Evolutionary conservation across 2,329 filamentous ascomycete species (phyloP).

Genomic region (Coleophoma eucalyptorum): DNA sequence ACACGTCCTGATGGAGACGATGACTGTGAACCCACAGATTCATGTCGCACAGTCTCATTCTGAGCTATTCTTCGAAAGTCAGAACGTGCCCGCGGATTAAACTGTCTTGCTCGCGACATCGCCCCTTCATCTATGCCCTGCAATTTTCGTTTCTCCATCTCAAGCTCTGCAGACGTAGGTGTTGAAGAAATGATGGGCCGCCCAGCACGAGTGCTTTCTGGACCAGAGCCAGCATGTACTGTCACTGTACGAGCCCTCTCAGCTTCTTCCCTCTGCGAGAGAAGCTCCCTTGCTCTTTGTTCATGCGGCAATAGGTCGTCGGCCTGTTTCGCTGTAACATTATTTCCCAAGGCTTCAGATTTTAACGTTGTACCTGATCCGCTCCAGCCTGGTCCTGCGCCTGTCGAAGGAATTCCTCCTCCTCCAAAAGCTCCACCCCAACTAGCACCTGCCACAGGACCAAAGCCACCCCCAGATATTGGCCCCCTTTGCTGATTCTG

Average conservation of each 20-base stretch:
- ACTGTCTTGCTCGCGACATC: too few relatives aligned
- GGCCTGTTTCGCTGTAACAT: too few relatives aligned
- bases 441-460: neutral
- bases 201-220: constrained; percentile 19
- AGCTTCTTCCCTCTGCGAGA: constrained; percentile 10
- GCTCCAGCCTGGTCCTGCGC: neutral
- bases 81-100: too few relatives aligned
- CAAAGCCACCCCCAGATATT: too few relatives aligned
- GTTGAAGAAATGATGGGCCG: constrained; percentile 5
- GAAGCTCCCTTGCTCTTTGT: constrained; percentile 17
- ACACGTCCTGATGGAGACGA: too few relatives aligned
- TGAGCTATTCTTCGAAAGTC: too few relatives aligned
- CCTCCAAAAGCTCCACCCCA: neutral
- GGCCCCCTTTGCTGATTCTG: neutral
- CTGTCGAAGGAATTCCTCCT: neutral
- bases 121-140: too few relatives aligned
- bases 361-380: neutral
- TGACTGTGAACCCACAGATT: too few relatives aligned
- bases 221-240: constrained; percentile 17
- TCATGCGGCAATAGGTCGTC: constrained; percentile 20
- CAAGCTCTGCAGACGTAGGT: too few relatives aligned
- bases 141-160: too few relatives aligned
- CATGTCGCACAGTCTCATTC: too few relatives aligned
- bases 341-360: neutral
- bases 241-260: constrained; percentile 1